These are phyloP conservation scores for Medicago ruthenica DNA, from an alignment of 306 rosid genomes.

Conservation along the genomic window DNA sequence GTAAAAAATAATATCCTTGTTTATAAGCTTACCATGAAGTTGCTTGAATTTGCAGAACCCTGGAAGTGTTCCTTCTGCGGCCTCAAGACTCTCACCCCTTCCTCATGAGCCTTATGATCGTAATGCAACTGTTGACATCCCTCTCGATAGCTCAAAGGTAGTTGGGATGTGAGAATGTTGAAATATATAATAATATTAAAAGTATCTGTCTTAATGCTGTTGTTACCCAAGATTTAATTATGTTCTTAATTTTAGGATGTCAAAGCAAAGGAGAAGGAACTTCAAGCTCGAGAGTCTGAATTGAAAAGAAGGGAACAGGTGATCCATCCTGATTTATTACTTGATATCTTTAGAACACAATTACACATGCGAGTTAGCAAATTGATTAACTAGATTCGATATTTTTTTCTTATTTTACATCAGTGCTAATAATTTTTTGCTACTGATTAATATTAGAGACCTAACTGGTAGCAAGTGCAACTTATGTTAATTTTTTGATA, in stretches of 20 bases:
- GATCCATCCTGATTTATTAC: conserved; percentile 34
- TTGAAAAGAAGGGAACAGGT: conserved; percentile 91
- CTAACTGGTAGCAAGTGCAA: conserved; percentile 19
- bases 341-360: conserved; percentile 21
- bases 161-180: conserved; percentile 38
- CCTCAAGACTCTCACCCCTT: conserved; percentile 76
- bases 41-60: conserved; percentile 55
- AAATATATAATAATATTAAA: conserved; percentile 3
- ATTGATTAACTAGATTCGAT: too few relatives aligned
- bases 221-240: conserved; percentile 32
- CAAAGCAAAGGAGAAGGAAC: conserved; percentile 84
- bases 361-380: conserved; percentile 15
- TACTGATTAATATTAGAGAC: conserved; percentile 27
- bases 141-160: conserved; percentile 69
- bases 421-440: conserved; percentile 14
- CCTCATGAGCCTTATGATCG: conserved; percentile 85
- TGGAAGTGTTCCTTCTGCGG: conserved; percentile 65
- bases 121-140: conserved; percentile 75
- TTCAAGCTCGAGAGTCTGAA: conserved; percentile 86
- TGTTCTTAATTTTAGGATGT: conserved; percentile 55
- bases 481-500: conserved; percentile 19
- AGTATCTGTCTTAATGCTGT: conserved; percentile 32
- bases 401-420: too few relatives aligned
- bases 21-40: conserved; percentile 26
- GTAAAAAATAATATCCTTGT: neutral